Percentiles rank a stretch among this genome's conserved stretches.
Evolutionary conservation across 768 basidiomycete species (phyloP).

Genomic region (Lactifluus pinguis): DNA sequence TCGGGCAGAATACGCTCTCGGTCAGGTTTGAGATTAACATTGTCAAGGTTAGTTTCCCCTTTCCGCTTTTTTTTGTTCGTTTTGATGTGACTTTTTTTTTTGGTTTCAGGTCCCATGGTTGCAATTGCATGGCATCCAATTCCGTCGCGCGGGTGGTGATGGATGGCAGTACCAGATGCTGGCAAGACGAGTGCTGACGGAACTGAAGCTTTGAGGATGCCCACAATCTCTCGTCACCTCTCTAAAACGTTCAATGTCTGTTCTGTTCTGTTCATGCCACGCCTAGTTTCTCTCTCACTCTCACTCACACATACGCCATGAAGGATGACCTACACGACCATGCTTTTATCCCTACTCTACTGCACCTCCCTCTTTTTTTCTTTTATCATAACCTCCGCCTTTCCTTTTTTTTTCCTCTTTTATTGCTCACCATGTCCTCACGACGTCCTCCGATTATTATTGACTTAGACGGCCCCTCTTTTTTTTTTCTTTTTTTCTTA

Average conservation of each 20-base stretch:
- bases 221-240: not conserved
- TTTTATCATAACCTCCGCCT: not conserved
- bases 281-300: not conserved
- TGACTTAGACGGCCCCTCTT: not conserved
- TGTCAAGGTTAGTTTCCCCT: conserved; percentile 67
- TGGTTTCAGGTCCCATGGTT: conserved; percentile 73
- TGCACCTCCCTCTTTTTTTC: not conserved
- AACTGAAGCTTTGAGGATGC: conserved; percentile 60
- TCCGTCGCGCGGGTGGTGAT: conserved; percentile 81
- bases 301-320: not conserved
- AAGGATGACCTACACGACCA: not conserved
- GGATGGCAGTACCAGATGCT: conserved; percentile 98
- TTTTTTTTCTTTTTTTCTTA: not conserved
- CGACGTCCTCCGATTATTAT: not conserved
- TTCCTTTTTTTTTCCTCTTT: not conserved
- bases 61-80: not conserved
- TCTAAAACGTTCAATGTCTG: not conserved
- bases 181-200: conserved; percentile 77
- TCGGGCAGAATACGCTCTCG: conserved; percentile 69
- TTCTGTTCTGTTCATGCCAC: not conserved
- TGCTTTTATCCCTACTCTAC: not conserved
- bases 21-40: conserved; percentile 97
- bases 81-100: conserved; percentile 22
- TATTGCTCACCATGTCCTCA: not conserved
- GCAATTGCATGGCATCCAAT: conserved; percentile 91